Evolutionary conservation across 495 filamentous ascomycete genomes (phyloP).

Genomic region (Penicillium arizonense): DNA sequence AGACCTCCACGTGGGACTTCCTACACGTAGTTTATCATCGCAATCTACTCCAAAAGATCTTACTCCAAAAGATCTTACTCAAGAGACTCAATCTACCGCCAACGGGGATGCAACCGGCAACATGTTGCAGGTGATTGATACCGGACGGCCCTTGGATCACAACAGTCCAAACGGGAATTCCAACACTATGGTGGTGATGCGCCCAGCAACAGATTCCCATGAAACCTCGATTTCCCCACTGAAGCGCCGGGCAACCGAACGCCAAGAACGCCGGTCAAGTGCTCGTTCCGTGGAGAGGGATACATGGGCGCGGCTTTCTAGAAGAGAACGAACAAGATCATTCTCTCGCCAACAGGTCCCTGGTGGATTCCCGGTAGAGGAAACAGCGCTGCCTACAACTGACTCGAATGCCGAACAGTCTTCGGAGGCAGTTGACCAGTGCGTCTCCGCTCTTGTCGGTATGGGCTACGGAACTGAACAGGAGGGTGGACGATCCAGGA

Average conservation of each 20-base stretch:
- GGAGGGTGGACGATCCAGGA: constrained; percentile 41
- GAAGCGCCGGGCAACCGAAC: constrained; percentile 26
- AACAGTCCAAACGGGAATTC: not conserved
- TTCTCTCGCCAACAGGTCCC: constrained; percentile 19
- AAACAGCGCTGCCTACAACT: constrained; percentile 2
- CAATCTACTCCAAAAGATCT: not conserved
- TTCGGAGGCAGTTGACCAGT: constrained; percentile 35
- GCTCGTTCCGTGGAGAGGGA: constrained; percentile 12
- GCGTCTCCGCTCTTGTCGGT: constrained; percentile 43
- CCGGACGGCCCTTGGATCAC: not conserved
- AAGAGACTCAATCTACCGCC: not conserved
- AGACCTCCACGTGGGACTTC: not conserved
- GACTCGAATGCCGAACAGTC: not conserved
- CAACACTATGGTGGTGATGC: constrained; percentile 6
- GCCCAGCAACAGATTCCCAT: not conserved
- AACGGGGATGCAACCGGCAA: not conserved
- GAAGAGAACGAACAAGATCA: constrained; percentile 15
- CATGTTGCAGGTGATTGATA: not conserved
- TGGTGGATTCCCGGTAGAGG: constrained; percentile 32
- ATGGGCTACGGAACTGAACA: constrained; percentile 50
- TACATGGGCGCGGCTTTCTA: constrained; percentile 22
- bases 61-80: too few species aligned
- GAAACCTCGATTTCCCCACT: not conserved
- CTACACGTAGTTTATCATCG: not conserved
- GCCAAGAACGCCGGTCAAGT: not conserved